Percentiles rank a stretch among this genome's conserved stretches.
These are phyloP conservation scores for Fusarium compactum DNA, from an alignment of 2,329 filamentous ascomycete species.

Conservation along the genomic window DNA sequence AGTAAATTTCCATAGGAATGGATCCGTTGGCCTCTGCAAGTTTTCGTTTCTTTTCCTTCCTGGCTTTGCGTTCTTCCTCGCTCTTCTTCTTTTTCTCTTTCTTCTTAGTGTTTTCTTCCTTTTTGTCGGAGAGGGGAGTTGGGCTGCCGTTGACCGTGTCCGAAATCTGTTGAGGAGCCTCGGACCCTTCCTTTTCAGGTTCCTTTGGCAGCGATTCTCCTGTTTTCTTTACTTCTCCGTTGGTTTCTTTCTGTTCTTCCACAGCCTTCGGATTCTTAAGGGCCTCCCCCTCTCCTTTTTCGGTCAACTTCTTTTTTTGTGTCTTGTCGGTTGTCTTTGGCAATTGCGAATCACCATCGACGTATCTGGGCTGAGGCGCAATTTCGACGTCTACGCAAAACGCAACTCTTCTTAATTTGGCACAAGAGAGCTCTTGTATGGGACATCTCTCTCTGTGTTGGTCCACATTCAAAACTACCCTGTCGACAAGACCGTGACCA, in stretches of 20 bases:
- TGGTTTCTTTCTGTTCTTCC: conserved; percentile 62
- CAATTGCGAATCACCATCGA: conserved; percentile 65
- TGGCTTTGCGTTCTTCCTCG: conserved; percentile 90
- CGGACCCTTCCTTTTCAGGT: conserved; percentile 53
- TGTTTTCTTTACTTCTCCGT: conserved; percentile 55
- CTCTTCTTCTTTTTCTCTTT: conserved; percentile 97
- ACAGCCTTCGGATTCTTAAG: conserved; percentile 74
- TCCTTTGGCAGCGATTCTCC: conserved; percentile 57
- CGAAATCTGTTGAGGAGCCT: conserved; percentile 42
- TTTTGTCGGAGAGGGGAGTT: conserved; percentile 39
- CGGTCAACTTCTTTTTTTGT: conserved; percentile 72
- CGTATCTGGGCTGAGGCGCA: conserved; percentile 84
- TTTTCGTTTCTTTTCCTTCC: conserved; percentile 88
- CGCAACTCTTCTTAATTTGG: conserved; percentile 86
- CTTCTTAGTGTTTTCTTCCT: conserved; percentile 71
- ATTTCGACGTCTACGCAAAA: conserved; percentile 99
- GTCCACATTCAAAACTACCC: conserved; percentile 88
- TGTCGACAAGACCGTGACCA: conserved; percentile 78
- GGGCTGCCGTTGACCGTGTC: conserved; percentile 45
- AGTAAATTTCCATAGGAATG: conserved; percentile 84
- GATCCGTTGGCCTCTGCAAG: conserved; percentile 89
- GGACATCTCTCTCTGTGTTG: conserved; percentile 81
- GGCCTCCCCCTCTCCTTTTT: conserved; percentile 80
- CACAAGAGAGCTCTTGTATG: conserved; percentile 81
- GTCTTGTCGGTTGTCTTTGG: conserved; percentile 59